Percentiles rank a stretch among this genome's conserved stretches.
Evolutionary conservation across 306 rosid species (phyloP).

Genomic region (Carpinus viminea): DNA sequence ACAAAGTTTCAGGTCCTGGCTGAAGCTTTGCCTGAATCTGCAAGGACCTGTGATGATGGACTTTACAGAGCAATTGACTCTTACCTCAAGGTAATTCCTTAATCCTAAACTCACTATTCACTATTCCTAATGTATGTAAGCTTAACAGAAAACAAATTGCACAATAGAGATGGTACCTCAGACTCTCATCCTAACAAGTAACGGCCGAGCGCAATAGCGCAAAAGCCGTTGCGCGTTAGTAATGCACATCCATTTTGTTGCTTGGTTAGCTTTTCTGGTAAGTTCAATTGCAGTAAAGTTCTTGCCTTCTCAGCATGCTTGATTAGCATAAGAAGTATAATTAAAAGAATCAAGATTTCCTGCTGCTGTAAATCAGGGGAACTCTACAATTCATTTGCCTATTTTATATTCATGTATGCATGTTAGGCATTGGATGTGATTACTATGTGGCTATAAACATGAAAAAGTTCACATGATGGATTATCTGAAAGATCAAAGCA

Average conservation of each 20-base stretch:
- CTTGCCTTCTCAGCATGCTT: slow-evolving; percentile 16
- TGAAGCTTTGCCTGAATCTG: slow-evolving; percentile 98
- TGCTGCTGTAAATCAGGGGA: background rate
- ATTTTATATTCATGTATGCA: background rate
- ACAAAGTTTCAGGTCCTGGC: slow-evolving; percentile 98
- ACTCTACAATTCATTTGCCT: background rate
- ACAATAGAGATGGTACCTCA: too few relatives aligned
- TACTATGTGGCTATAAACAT: background rate
- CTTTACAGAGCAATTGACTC: slow-evolving; percentile 97
- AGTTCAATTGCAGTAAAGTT: background rate
- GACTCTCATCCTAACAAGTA: too few relatives aligned
- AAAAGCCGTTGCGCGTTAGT: too few relatives aligned
- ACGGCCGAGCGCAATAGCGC: too few relatives aligned
- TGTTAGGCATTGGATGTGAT: background rate
- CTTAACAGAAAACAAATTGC: background rate
- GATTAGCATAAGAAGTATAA: background rate
- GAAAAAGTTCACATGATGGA: background rate
- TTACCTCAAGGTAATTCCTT: slow-evolving; percentile 76
- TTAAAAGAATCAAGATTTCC: background rate
- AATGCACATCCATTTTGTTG: too few relatives aligned
- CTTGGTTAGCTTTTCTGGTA: too few relatives aligned
- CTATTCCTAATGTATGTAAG: background rate
- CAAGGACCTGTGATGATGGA: slow-evolving; percentile 96
- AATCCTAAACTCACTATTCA: background rate
- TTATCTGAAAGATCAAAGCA: background rate